Evolutionary conservation across 805 yeast species (phyloP).

Genomic region (Candida multigemmis): DNA sequence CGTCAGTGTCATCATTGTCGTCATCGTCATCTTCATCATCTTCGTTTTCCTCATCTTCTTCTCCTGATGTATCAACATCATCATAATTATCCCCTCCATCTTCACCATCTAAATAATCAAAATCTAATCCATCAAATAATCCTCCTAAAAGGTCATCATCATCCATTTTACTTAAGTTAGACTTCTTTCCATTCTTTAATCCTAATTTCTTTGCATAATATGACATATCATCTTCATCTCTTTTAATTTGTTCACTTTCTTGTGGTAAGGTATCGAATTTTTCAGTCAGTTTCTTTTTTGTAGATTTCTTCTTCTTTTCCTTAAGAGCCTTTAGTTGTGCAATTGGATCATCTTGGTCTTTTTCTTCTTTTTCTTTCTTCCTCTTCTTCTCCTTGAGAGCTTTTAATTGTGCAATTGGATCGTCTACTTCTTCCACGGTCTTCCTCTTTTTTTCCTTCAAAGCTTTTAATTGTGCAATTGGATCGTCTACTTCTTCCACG

Average conservation of each 20-base stretch:
- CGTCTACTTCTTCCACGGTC: constrained; percentile 10
- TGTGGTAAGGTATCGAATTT: constrained; percentile 19
- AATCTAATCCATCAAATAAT: constrained; percentile 67
- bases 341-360: constrained; percentile 13
- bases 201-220: constrained; percentile 82
- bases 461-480: constrained; percentile 6
- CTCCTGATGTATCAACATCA: constrained; percentile 7
- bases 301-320: constrained; percentile 7
- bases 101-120: constrained; percentile 25
- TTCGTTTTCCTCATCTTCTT: constrained; percentile 5
- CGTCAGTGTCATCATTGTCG: constrained; percentile 3
- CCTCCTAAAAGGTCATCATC: constrained; percentile 79
- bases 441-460: not conserved
- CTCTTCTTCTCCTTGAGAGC: constrained; percentile 9
- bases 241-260: constrained; percentile 39
- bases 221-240: constrained; percentile 71
- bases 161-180: constrained; percentile 37
- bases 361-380: constrained; percentile 6
- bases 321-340: constrained; percentile 13
- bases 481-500: constrained; percentile 14
- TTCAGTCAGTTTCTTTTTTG: constrained; percentile 4
- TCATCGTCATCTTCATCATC: constrained; percentile 5
- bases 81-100: constrained; percentile 7
- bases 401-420: constrained; percentile 12
- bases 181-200: constrained; percentile 42